Percentiles rank a stretch among this genome's conserved stretches.
These are phyloP conservation scores for Rhodotorula graminis DNA, from an alignment of 768 basidiomycete species.

Conservation along the genomic window DNA sequence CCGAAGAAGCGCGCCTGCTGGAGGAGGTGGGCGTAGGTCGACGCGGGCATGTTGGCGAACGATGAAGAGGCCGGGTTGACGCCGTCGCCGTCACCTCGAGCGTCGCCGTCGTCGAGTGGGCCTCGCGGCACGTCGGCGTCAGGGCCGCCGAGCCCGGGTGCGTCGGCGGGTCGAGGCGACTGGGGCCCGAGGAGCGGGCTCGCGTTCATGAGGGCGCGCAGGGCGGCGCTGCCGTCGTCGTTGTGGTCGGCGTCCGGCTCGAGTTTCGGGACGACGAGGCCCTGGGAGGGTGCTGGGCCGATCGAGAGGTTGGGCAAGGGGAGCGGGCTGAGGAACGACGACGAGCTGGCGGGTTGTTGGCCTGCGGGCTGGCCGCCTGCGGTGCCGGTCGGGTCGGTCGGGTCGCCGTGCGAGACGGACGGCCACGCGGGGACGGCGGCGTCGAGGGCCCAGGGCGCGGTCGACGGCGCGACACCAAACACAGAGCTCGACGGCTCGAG, in stretches of 20 bases:
- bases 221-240: too few relatives aligned
- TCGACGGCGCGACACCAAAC: too few relatives aligned
- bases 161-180: not conserved
- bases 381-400: too few relatives aligned
- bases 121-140: too few relatives aligned
- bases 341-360: not conserved
- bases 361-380: not conserved
- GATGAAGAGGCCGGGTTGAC: not conserved
- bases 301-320: not conserved
- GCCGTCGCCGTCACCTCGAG: not conserved
- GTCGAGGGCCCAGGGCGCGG: not conserved
- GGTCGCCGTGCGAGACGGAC: too few relatives aligned
- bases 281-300: not conserved
- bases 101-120: not conserved
- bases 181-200: not conserved
- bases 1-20: slow-evolving; percentile 5
- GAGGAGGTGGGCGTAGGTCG: slow-evolving; percentile 6
- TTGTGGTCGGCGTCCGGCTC: too few relatives aligned
- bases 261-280: not conserved
- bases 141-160: not conserved
- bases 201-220: not conserved
- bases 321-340: slow-evolving; percentile 4
- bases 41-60: not conserved
- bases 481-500: not conserved
- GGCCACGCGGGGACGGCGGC: not conserved